phyloP scores from a whole-genome alignment of 2,329 filamentous ascomycete genomes.

The Diaporthe amygdali region DNA sequence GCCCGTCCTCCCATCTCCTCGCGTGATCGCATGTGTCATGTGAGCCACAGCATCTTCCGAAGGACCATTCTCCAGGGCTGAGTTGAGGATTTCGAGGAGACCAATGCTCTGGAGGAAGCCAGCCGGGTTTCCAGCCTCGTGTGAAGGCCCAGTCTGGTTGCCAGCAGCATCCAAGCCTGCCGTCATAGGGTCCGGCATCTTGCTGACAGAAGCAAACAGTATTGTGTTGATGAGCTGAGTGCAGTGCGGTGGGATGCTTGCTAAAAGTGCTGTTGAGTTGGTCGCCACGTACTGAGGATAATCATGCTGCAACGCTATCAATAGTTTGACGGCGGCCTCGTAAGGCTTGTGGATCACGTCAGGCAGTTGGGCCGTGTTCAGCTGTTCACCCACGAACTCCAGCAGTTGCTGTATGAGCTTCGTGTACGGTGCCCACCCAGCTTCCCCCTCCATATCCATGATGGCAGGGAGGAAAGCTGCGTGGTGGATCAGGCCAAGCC shows the following conservation, averaged over 20 bases:
- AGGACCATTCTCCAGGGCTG: slow-evolving; percentile 64
- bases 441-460: slow-evolving; percentile 68
- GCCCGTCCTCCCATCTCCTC: slow-evolving; percentile 61
- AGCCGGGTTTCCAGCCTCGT: slow-evolving; percentile 67
- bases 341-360: slow-evolving; percentile 82
- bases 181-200: slow-evolving; percentile 76
- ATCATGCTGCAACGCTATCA: slow-evolving; percentile 89
- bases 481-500: slow-evolving; percentile 84
- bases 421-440: slow-evolving; percentile 78
- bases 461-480: slow-evolving; percentile 83
- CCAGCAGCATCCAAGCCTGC: slow-evolving; percentile 74
- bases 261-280: slow-evolving; percentile 82
- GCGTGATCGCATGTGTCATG: slow-evolving; percentile 75
- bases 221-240: slow-evolving; percentile 89
- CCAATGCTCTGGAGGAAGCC: slow-evolving; percentile 58
- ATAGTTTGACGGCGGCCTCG: slow-evolving; percentile 79
- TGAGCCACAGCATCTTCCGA: slow-evolving; percentile 77
- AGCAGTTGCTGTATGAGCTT: slow-evolving; percentile 76
- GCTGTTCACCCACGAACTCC: slow-evolving; percentile 76
- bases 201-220: slow-evolving; percentile 73
- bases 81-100: slow-evolving; percentile 64
- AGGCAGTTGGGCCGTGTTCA: slow-evolving; percentile 75
- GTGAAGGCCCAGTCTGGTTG: slow-evolving; percentile 75
- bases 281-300: slow-evolving; percentile 92
- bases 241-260: slow-evolving; percentile 81